phyloP scores from a whole-genome alignment of 2,329 filamentous ascomycete species.

The Exserohilum turcica region DNA sequence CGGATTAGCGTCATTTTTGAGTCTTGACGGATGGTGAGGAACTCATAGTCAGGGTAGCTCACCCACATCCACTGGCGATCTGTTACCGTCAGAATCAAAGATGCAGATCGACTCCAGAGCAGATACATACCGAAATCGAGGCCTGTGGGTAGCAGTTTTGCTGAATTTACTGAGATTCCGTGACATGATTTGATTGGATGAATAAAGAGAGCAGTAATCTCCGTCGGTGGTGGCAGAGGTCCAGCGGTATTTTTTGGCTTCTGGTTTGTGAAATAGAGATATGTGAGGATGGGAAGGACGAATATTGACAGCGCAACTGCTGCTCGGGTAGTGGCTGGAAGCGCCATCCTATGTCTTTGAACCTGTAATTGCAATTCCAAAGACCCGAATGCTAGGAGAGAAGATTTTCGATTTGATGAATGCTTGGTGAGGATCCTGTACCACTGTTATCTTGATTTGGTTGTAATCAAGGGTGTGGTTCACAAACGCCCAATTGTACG shows the following conservation, averaged over 20 bases:
- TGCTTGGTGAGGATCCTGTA: too few relatives aligned
- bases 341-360: conserved; percentile 26
- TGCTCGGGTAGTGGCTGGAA: conserved; percentile 28
- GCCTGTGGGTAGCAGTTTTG: conserved; percentile 60
- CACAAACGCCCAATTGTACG: neutral
- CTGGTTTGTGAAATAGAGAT: conserved; percentile 30
- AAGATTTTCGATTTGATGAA: too few relatives aligned
- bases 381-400: neutral
- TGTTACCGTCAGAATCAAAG: conserved; percentile 20
- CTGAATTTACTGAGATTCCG: conserved; percentile 60
- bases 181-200: conserved; percentile 72
- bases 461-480: conserved; percentile 1
- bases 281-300: conserved; percentile 40
- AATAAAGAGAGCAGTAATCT: conserved; percentile 58
- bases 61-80: conserved; percentile 72
- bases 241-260: conserved; percentile 22
- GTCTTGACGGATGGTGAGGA: conserved; percentile 66
- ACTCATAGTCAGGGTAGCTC: conserved; percentile 57
- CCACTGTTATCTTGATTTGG: neutral
- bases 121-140: conserved; percentile 55
- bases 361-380: neutral
- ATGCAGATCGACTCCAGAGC: too few relatives aligned
- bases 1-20: conserved; percentile 67
- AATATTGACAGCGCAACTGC: conserved; percentile 35
- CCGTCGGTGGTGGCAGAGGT: conserved; percentile 46